Base-by-base conservation (phyloP, 2,329 filamentous ascomycete species). In the Exophiala phaeomuriformis region DNA sequence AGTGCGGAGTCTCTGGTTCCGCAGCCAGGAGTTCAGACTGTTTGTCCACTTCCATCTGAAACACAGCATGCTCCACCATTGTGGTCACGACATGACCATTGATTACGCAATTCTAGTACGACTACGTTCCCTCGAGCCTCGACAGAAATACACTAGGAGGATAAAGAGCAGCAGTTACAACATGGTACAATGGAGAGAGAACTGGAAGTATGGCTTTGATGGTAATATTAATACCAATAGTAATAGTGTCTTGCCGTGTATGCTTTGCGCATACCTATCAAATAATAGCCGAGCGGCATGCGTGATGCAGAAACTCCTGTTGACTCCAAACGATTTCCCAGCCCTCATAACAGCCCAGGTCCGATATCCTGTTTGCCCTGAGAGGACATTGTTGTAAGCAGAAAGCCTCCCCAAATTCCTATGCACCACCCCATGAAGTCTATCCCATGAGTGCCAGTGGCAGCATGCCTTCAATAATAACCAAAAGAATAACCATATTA, bases 401-500 rank as follows among this genome's bases (percentile, higher is more conserved):
- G 10, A 39, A 12, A 39, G 19, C 36, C 36, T 12, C 7, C 36
- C 10, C 19, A 19, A 19, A 19, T 19, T 39, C 36, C 36, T 12
- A 39, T 8, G 10, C 36, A n/a, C 19, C 33, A 39, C 10, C 36
- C 19, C 36, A 8, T 2, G 6, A 39, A n/a, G 10, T 5, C 36
- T 12, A 39, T 5, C 36, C 6, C 6, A 39, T 39, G 36, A 39
- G 19, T 5, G 19, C 36, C 36, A 39, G 19, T n/a, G 36, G 10
- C 19, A 19, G 19, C 19, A 19, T 19, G 8, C 46, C 46, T 39
- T 36, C 51, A 37, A 40, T n/a, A 12, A 39, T 9, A 39, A 12
- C 50, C 41, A 51, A 37, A 45, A n/a, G 40, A 10, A 51, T 50
- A 44, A 49, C 30, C 9, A 27, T 49, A 55, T 47, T 55, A 48